Evolutionary conservation across 108 stramenopile genomes (phyloP).

Genomic region (Stephanodiscus triporus): DNA sequence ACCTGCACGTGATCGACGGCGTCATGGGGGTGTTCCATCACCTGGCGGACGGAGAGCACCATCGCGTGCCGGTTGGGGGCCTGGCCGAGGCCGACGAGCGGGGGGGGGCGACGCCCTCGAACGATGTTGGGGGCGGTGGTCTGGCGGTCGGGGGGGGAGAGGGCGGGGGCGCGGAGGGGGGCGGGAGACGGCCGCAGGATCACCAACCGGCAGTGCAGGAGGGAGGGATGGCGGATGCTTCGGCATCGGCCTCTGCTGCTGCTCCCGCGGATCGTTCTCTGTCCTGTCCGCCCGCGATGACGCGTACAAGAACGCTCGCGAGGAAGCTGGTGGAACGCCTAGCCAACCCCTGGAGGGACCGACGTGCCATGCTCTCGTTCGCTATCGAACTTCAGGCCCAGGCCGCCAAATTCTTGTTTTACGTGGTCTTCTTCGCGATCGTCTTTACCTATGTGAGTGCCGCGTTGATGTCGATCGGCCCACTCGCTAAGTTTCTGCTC

Average conservation of each 20-base stretch:
- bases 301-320: constrained; percentile 18
- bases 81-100: constrained; percentile 21
- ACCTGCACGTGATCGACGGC: constrained; percentile 88
- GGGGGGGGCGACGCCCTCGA: neutral
- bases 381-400: constrained; percentile 93
- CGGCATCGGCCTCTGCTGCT: neutral
- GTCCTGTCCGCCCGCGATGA: neutral
- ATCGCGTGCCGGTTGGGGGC: constrained; percentile 47
- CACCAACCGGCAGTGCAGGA: neutral
- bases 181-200: neutral
- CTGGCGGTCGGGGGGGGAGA: neutral
- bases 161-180: constrained; percentile 2
- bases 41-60: constrained; percentile 39
- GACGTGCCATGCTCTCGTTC: constrained; percentile 85
- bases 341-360: constrained; percentile 76
- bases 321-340: constrained; percentile 42
- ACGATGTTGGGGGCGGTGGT: neutral
- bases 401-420: constrained; percentile 92
- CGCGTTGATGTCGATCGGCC: neutral
- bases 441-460: constrained; percentile 79
- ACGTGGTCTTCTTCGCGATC: constrained; percentile 93
- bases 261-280: neutral
- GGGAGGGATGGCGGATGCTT: constrained; percentile 2
- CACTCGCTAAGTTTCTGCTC: neutral
- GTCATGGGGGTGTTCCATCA: constrained; percentile 72